Evolutionary conservation across 257 asterid genomes (phyloP), one percentile per base, ranked within the genome.

Genomic region (Schizonepeta tenuifolia): DNA sequence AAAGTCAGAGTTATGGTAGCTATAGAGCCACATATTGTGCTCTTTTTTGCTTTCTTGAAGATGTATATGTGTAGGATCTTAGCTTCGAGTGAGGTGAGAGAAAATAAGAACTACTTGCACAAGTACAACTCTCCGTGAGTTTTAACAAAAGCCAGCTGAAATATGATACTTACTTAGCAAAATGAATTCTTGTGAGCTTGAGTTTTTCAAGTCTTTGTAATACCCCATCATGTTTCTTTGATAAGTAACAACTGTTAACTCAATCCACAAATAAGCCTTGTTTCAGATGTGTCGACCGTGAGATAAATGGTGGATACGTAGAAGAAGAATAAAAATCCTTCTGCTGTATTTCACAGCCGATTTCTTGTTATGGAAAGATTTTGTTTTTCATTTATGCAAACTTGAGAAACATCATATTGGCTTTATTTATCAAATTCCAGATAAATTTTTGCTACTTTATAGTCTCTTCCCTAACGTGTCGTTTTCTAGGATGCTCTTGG

Each of bases 291-390:
- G 70, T 97, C 98, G n/a, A 84, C 92, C 11, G 26, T 82, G 38
- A 83, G 81, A 70, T 96, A 91, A 75, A 91, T 94, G 98, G 36
- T 94, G 69, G 86, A 86, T 8, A 84, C 86, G 98, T 94, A 91
- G 94, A 93, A 88, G 88, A 93, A 89, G 74, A 88, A 93, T 40
- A 87, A 85, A 31, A 91, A 91, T 79, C 88, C 78, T 24, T 86
- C 88, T 74, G 94, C 84, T 67, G 91, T 89, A 77, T 83, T 93
- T 49, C 91, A 91, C 80, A 81, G 92, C 83, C 89, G 96, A 96
- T 93, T 86, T 78, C 93, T 91, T 80, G 86, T 96, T 9, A 86
- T 85, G 97, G 97, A 75, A 84, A 73, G 85, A 46, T 57, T 54
- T 26, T 69, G 28, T 70, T 72, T 66, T 65, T 20, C 9, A 7